Evolutionary conservation across 495 filamentous ascomycete species (phyloP).

Genomic region (Podospora appendiculata): DNA sequence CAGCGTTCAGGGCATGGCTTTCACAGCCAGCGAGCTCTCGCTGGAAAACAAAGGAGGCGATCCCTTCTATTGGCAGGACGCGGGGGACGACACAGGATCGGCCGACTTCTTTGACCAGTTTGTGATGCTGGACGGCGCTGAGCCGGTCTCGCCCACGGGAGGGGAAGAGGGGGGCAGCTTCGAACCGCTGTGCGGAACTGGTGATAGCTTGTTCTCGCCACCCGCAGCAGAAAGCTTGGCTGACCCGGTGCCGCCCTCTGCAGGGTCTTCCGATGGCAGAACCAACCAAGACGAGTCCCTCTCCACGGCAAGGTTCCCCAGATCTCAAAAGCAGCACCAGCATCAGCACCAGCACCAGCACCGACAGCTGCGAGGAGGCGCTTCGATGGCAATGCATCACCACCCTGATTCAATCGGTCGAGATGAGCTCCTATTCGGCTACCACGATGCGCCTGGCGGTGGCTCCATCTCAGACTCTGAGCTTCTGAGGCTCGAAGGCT

Average conservation of each 20-base stretch:
- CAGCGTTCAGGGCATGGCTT: constrained; percentile 15
- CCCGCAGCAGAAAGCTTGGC: not conserved
- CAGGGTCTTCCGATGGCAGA: not conserved
- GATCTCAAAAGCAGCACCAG: not conserved
- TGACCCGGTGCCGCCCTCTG: not conserved
- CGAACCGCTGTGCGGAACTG: constrained; percentile 11
- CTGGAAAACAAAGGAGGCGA: constrained; percentile 32
- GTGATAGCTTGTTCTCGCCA: constrained; percentile 12
- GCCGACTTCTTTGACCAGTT: constrained; percentile 42
- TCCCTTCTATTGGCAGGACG: constrained; percentile 26
- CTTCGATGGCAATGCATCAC: not conserved
- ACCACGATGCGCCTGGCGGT: constrained; percentile 9
- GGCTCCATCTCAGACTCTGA: constrained; percentile 42
- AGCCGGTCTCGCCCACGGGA: constrained; percentile 11
- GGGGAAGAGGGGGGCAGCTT: constrained; percentile 10
- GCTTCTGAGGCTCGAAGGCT: constrained; percentile 36
- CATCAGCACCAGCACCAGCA: not conserved
- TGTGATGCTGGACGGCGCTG: constrained; percentile 31
- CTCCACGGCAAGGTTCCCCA: not conserved
- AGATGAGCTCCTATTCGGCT: not conserved
- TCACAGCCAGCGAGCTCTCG: constrained; percentile 11
- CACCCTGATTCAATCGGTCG: not conserved
- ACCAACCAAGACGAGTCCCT: not conserved
- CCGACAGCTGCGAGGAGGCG: not conserved
- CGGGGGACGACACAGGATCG: constrained; percentile 23